phyloP scores from a whole-genome alignment of 2,329 filamentous ascomycete genomes.

The Cadophora sp. region DNA sequence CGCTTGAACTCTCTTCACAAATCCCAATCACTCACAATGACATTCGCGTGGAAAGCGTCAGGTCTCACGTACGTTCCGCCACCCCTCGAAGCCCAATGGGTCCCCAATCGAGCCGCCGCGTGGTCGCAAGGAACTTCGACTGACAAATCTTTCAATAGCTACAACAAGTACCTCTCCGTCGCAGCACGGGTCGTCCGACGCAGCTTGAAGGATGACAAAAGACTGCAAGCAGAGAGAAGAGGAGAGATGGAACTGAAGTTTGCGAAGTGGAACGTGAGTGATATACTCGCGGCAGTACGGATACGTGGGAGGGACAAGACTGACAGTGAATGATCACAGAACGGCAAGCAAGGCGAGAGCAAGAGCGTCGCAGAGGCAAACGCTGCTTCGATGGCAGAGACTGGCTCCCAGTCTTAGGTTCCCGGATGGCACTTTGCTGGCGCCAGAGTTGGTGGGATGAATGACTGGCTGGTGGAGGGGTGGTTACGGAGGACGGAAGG shows the following conservation, averaged over 20 bases:
- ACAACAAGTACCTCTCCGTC: conserved; percentile 99
- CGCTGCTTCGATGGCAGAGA: conserved; percentile 45
- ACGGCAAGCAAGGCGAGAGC: conserved; percentile 92
- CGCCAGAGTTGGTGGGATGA: conserved; percentile 12
- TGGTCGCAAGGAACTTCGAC: conserved; percentile 27
- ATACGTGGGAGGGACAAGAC: conserved; percentile 3
- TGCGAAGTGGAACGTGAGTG: conserved; percentile 91
- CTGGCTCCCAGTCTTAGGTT: conserved; percentile 27
- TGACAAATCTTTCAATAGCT: conserved; percentile 66
- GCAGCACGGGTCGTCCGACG: conserved; percentile 94
- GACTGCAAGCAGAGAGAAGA: conserved; percentile 85
- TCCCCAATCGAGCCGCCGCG: conserved; percentile 32
- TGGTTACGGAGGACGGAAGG: conserved; percentile 11
- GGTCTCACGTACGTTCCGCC: conserved; percentile 67
- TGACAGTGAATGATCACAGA: conserved; percentile 59
- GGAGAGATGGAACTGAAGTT: conserved; percentile 90
- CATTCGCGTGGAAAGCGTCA: conserved; percentile 97
- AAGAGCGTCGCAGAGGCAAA: conserved; percentile 72
- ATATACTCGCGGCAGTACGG: conserved; percentile 2
- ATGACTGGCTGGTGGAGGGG: conserved; percentile 10
- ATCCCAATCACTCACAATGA: conserved; percentile 62
- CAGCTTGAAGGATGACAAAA: conserved; percentile 94
- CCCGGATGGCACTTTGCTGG: conserved; percentile 4
- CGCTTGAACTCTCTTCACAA: conserved; percentile 32
- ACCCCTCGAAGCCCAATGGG: background rate